Evolutionary conservation across 495 filamentous ascomycete species (phyloP), one percentile per base, ranked within the genome.

Genomic region (Podospora pseudopauciseta): DNA sequence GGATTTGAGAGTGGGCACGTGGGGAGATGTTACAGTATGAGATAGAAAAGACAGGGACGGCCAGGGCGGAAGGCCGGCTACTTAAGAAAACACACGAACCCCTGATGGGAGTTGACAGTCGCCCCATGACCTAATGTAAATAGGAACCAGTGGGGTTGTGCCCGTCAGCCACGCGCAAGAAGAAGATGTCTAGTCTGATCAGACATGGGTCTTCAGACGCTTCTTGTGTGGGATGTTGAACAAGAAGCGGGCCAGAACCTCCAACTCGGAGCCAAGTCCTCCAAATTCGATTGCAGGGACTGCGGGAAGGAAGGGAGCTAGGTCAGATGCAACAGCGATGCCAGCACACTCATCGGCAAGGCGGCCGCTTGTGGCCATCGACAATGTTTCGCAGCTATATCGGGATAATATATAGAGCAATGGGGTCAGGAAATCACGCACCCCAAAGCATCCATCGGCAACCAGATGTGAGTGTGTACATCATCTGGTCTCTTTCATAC

Each of bases 121-220:
- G 67, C 70, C 75, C 69, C 74, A 79, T 79, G 75, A 78, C 77
- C 75, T 78, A 79, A 77, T 74, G 72, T 75, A 72, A 65, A 58
- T 65, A 64, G 64, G 56, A 49, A 32, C 19, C 30, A 57, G 71
- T 73, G 73, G 71, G 73, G 74, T 55, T 18, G 32, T 56, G 39
- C 15, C 15, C 2, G 39, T 49, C 9, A 49, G 15, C 39, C 39
- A 16, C 39, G 5, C 5, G 39, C 15, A 16, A 49, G 11, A 49
- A 49, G 39, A 13, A 7, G 4, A 32, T 32, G 30, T 27, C 4
- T n/a, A 30, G 28, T 64, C 63, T 19, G 44, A 62, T 49, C 39
- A 61, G 67, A 56, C 32, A 65, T 28, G 23, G 56, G 63, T 54
- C 19, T 55, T 61, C 32, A 55, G 63, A 58, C 34, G 55, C 54